Evolutionary conservation across 768 basidiomycete genomes (phyloP), one percentile per base, ranked within the genome.

Genomic region (Lactarius psammicola): DNA sequence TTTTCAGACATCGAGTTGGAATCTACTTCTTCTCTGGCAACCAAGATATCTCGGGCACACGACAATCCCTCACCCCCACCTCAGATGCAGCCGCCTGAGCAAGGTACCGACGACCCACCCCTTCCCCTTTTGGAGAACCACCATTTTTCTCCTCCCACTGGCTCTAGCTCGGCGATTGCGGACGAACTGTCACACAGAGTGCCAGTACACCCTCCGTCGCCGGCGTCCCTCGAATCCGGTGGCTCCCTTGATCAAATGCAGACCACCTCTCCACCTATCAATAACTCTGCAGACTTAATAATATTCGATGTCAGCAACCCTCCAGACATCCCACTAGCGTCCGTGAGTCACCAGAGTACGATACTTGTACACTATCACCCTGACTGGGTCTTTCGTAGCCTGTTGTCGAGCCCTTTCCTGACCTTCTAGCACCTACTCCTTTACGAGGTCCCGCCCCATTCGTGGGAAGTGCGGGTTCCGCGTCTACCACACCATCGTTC

Each of bases 61-160:
- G 86, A 85, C 70, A 92, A 92, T 71, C 90, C 90, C 20, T 92
- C 90, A 20, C 89, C 90, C 20, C 85, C 85, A 5, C 85, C 85
- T 55, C 68, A 58, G 53, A 69, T 59, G 57, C 69, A 66, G 3
- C 68, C 70, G 28, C 70, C 64, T 63, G 69, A 66, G 64, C 38
- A 28, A 26, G 31, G 17, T n/a, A 61, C 30, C 31, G 49, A 38
- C 23, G 36, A 59, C 55, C 55, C 23, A 42, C 33, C 30, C 10
- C 18, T 34, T 31, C 59, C 54, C 17, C 30, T 11, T 40, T 23
- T 60, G 40, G 60, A 53, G 1, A 38, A 26, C n/a, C 36, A 23
- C 10, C 44, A 4, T 18, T 26, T 5, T 31, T 26, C 67, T 13
- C 20, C 31, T 44, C 3, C 46, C 1, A 23, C 11, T 33, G 56